Evolutionary conservation across 257 asterid species (phyloP).

Genomic region (Solanum lignicaule): DNA sequence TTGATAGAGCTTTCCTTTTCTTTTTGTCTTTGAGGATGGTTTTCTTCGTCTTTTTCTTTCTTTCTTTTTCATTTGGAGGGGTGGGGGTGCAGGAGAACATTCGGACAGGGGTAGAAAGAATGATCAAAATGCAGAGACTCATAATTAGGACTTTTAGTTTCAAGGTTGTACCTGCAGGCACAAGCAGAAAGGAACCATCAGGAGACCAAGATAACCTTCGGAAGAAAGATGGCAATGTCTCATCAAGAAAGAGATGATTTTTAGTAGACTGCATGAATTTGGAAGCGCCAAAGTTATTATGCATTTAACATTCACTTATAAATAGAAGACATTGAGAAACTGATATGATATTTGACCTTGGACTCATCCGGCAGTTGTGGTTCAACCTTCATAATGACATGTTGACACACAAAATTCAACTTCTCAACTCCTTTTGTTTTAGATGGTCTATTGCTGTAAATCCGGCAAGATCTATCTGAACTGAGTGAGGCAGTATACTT

Average conservation of each 20-base stretch:
- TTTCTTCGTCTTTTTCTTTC: background rate
- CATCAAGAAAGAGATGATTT: conserved; percentile 90
- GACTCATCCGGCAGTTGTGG: conserved; percentile 52
- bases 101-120: background rate
- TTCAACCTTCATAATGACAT: conserved; percentile 68
- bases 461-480: conserved; percentile 90
- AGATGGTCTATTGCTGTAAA: conserved; percentile 65
- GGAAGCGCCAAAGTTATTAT: background rate
- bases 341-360: conserved; percentile 42
- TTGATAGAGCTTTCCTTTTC: background rate
- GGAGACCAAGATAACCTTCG: conserved; percentile 98
- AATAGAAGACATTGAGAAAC: background rate
- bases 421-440: conserved; percentile 74
- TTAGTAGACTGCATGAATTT: conserved; percentile 49
- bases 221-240: conserved; percentile 91
- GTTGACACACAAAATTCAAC: conserved; percentile 71
- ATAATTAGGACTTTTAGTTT: background rate
- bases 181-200: conserved; percentile 90
- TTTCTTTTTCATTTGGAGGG: background rate
- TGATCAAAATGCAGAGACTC: background rate
- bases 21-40: background rate
- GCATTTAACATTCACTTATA: background rate
- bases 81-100: background rate
- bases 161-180: conserved; percentile 72
- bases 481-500: conserved; percentile 87